Evolutionary conservation across 2,329 filamentous ascomycete species (phyloP).

Genomic region (Hysterium pulicare): DNA sequence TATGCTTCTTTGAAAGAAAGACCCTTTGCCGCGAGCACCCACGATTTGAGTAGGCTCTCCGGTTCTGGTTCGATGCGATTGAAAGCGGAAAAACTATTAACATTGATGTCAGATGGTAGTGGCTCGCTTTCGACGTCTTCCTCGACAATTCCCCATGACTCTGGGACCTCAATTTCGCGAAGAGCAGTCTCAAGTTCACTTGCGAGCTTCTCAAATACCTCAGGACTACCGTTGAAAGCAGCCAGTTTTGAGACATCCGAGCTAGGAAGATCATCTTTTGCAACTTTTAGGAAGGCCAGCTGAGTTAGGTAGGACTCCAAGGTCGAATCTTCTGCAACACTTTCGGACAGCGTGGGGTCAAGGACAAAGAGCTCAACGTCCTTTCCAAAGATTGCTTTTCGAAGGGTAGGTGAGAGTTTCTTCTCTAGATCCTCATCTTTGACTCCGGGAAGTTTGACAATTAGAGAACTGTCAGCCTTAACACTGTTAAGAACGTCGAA

Average conservation of each 20-base stretch:
- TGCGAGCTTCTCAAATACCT: constrained; percentile 60
- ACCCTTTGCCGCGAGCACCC: constrained; percentile 81
- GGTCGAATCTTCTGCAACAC: constrained; percentile 61
- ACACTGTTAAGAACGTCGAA: constrained; percentile 70
- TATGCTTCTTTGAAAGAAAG: constrained; percentile 95
- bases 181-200: constrained; percentile 65
- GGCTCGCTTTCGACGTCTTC: constrained; percentile 52
- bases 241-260: constrained; percentile 66
- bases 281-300: constrained; percentile 77
- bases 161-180: constrained; percentile 70
- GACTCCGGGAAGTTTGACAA: constrained; percentile 72
- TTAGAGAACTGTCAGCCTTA: constrained; percentile 67
- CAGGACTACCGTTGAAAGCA: constrained; percentile 55
- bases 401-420: constrained; percentile 67
- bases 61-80: constrained; percentile 71
- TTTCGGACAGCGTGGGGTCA: constrained; percentile 66
- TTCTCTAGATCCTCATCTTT: constrained; percentile 91
- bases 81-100: constrained; percentile 80
- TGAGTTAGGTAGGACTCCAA: constrained; percentile 68
- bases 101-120: constrained; percentile 63
- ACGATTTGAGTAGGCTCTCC: constrained; percentile 65
- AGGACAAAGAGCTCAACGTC: constrained; percentile 70
- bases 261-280: constrained; percentile 62
- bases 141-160: constrained; percentile 72
- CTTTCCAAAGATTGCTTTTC: constrained; percentile 69